Base-by-base conservation (phyloP, 192 early-diverging fungal genomes). In the Tieghemiomyces parasiticus region DNA sequence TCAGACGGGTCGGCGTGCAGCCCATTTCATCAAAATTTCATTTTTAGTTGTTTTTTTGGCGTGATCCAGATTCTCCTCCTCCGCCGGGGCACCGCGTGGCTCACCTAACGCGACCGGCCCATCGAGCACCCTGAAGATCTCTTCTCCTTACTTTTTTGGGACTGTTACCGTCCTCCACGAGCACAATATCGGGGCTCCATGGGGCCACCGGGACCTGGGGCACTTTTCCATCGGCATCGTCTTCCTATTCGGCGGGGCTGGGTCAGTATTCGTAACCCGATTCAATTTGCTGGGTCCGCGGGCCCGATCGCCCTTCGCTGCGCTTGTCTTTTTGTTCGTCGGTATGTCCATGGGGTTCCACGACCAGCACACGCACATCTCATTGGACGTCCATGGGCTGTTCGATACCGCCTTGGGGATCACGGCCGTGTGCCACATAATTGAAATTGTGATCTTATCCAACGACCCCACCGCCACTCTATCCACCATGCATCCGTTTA, bases 301-400 rank as follows among this genome's bases (percentile, higher is more conserved):
- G 20, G 19, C 54, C 19, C 54, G 54, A 1, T n/a, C 54, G 2
- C 54, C 54, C 31, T n/a, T 56, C 12, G 20, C 29, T 30, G 54
- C 54, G 2, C 54, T 56, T 1, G 29, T 56, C 19, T 56, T 4
- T 19, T 2, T 56, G 24, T 56, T 56, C 32, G 54, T 56, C 24
- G 54, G 54, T 13, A 31, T 56, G 14, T 56, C 54, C 14, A 56
- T 56, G 54, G 54, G 54, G 9, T 56, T 56, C 54, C 54, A 56
- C 54, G 29, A 33, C 34, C 54, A 56, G 29, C 24, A 33, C 9
- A 56, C 30, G 16, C 31, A 56, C 6, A 31, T 56, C 16, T 10
- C 54, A 33, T n/a, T 31, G 3, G 20, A 30, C 29, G 34, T 56
- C 9, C 54, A 56, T 19, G 32, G 26, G 28, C 20, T 56, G 34